Base-by-base conservation (phyloP, 306 rosid species). In the Mimosa pudica region DNA sequence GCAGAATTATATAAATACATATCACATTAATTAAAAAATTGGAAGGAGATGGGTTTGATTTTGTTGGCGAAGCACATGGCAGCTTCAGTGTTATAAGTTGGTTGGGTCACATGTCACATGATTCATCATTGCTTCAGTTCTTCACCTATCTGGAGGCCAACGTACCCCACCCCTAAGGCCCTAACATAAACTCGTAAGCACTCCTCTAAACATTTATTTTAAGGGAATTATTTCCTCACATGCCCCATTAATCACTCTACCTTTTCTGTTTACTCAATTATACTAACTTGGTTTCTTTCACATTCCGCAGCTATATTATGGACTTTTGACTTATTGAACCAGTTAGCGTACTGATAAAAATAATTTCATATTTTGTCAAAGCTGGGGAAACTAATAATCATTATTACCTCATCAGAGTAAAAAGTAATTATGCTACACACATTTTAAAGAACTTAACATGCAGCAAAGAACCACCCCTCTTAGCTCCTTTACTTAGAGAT, bases 1-100 rank as follows among this genome's bases (percentile, higher is more conserved):
- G 51, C 17, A n/a, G 73, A 68, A 42, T 68, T 44, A 17, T 68
- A 48, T 48, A 2, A 10, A 48, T 48, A 10, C 52, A 48, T 48
- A 11, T 48, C 52, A 48, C 3, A 48, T 48, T 6, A 36, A 33
- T 1, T 33, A 58, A 20, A 33, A 35, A 51, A 52, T 24, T 24
- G 20, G 46, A n/a, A 13, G 7, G 69, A 8, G 32, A 24, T 7
- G 71, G 67, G 58, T 45, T 4, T 44, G 70, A 7, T 46, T 10
- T 14, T 16, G 16, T 70, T 69, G 68, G 78, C 63, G 70, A 45
- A 24, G 79, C 83, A 61, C 69, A 76, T 54, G 86, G 74, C 76
- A 77, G 74, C 71, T 75, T 48, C 51, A 13, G 51, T 79, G 76
- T 60, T 24, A 54, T 77, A 12, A 10, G 49, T 38, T 32, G 70